Evolutionary conservation across 192 early-diverging fungal species (phyloP), one percentile per base, ranked within the genome.

Genomic region (Coemansia sp.): DNA sequence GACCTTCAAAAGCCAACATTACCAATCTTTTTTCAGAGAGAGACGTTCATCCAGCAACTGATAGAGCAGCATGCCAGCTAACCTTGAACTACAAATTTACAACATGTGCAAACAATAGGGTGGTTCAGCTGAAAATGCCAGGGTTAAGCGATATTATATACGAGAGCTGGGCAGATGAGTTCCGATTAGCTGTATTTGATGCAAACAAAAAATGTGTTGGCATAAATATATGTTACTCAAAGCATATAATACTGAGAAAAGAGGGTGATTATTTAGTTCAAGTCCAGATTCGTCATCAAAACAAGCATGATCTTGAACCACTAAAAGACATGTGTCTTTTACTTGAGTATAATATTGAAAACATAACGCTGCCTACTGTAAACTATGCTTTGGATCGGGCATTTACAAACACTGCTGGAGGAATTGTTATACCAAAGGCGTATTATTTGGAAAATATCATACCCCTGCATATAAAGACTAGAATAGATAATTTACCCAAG

Each of bases 321-420:
- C 82, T 94, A 14, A 87, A 86, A 42, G 71, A 76, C 57, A 69
- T 83, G 29, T 73, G 88, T 8, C 83, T 87, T 20, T 49, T 92
- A 34, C 63, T 94, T 11, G 92, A 97, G 64, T 74, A 78, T 49
- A 72, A 69, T 29, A 56, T 93, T 7, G 29, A 85, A 33, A 96
- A 99, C 68, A 90, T 91, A n/a, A 97, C 92, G 7, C 97, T 97
- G 64, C 96, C 97, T 45, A 93, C 96, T 31, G 92, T 64, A 4
- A 28, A 50, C 20, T 62, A 36, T 33, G 31, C 63, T 16, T 55
- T 70, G 70, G 73, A 29, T 63, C 90, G 34, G 68, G 84, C 55
- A 64, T 87, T 31, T 87, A 89, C 70, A 69, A 80, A 32, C 66
- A 69, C 84, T 2, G 69, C 93, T 20, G 61, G 22, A 0, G 77